These are phyloP conservation scores for Aureobasidium sp. DNA, from an alignment of 2,329 filamentous ascomycete genomes.

Conservation along the genomic window DNA sequence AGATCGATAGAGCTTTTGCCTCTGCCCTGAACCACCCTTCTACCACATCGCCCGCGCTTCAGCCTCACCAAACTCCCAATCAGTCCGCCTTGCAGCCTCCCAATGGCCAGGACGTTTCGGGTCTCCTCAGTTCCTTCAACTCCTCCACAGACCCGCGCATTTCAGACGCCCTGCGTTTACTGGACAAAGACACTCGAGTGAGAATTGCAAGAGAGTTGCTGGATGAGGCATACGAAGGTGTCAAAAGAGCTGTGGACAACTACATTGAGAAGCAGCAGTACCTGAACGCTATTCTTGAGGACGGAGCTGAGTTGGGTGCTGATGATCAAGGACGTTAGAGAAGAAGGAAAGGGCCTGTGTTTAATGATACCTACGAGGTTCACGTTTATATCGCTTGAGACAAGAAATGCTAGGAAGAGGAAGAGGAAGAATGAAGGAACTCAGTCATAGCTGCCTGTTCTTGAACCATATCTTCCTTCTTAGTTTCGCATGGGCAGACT, in stretches of 20 bases:
- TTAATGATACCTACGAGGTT: not conserved
- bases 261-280: slow-evolving; percentile 7
- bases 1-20: slow-evolving; percentile 1
- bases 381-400: not conserved
- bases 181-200: slow-evolving; percentile 3
- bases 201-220: slow-evolving; percentile 7
- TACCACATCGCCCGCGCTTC: not conserved
- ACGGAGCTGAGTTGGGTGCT: not conserved
- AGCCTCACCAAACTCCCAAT: not conserved
- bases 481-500: no score
- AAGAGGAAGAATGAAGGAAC: no score
- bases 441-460: no score
- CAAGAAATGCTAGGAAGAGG: no score
- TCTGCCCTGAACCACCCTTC: not conserved
- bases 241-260: slow-evolving; percentile 9
- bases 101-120: not conserved
- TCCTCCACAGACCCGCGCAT: not conserved
- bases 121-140: not conserved
- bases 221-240: slow-evolving; percentile 2
- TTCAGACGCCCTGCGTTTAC: not conserved
- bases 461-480: no score
- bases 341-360: not conserved
- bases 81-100: not conserved
- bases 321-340: not conserved
- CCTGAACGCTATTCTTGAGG: not conserved